phyloP scores from a whole-genome alignment of 352 stramenopile species.

The Pythium vanterpoolii region DNA sequence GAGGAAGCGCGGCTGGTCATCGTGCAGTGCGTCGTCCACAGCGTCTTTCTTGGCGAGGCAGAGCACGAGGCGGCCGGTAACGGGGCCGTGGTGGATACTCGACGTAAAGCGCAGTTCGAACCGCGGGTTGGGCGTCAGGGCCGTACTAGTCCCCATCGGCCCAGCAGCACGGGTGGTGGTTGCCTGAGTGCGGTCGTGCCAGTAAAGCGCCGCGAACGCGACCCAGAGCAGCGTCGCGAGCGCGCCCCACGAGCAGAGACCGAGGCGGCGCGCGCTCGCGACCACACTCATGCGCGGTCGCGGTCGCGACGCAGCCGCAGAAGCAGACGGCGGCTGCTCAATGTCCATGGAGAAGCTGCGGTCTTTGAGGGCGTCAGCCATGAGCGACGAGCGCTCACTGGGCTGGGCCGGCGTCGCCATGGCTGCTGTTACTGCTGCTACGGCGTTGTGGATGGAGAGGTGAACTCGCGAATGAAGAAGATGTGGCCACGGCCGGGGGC shows the following conservation, averaged over 20 bases:
- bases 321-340: conserved; percentile 16
- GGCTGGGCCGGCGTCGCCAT: conserved; percentile 8
- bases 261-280: conserved; percentile 8
- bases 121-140: conserved; percentile 21
- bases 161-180: no score
- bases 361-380: conserved; percentile 16
- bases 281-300: not conserved
- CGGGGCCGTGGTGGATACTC: conserved; percentile 26
- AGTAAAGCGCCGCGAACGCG: conserved; percentile 13
- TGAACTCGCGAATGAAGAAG: conserved; percentile 5
- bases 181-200: conserved; percentile 10
- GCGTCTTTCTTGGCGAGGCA: conserved; percentile 49
- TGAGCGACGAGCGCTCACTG: conserved; percentile 26
- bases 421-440: not conserved
- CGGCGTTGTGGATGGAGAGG: not conserved
- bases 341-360: conserved; percentile 29
- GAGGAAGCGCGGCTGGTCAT: conserved; percentile 57
- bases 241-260: conserved; percentile 28
- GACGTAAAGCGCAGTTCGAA: conserved; percentile 41
- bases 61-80: conserved; percentile 58
- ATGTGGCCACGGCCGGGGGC: no score
- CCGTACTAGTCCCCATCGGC: not conserved
- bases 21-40: conserved; percentile 38
- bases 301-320: not conserved
- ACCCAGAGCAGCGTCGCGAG: conserved; percentile 22